Evolutionary conservation across 495 filamentous ascomycete species (phyloP).

Genomic region (Penicillium pancosmium): DNA sequence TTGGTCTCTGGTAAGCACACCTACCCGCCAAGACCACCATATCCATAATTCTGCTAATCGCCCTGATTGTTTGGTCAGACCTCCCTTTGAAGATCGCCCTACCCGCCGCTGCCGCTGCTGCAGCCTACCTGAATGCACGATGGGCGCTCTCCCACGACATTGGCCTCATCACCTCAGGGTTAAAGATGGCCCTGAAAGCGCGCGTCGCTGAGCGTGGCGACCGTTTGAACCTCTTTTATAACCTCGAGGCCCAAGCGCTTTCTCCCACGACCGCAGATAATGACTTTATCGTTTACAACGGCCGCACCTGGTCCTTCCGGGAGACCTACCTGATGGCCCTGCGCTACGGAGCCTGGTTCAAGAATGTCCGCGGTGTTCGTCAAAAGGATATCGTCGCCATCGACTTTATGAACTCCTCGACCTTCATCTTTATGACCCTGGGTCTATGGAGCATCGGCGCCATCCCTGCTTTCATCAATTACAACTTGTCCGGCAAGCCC

Average conservation of each 20-base stretch:
- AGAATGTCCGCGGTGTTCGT: constrained; percentile 66
- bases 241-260: constrained; percentile 69
- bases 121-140: constrained; percentile 83
- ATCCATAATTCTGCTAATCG: constrained; percentile 2
- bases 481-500: constrained; percentile 77
- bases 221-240: constrained; percentile 76
- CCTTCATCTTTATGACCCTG: constrained; percentile 80
- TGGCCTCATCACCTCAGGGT: constrained; percentile 51
- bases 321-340: constrained; percentile 74
- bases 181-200: constrained; percentile 45
- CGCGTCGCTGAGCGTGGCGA: constrained; percentile 55
- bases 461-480: constrained; percentile 92
- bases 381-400: constrained; percentile 84
- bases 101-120: constrained; percentile 66
- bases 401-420: constrained; percentile 83
- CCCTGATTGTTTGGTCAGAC: constrained; percentile 20
- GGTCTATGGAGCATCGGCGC: constrained; percentile 90
- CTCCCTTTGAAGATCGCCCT: constrained; percentile 54
- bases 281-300: constrained; percentile 73
- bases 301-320: constrained; percentile 77
- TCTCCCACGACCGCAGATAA: constrained; percentile 56
- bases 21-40: background rate
- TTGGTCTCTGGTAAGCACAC: constrained; percentile 15
- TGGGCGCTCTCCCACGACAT: constrained; percentile 68
- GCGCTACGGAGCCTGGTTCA: constrained; percentile 83